A percentile compares a stretch with the other conserved stretches of the same genome.
Conservation (phyloP, 1,284 basidiomycete species). For the Cerrena zonata region DNA sequence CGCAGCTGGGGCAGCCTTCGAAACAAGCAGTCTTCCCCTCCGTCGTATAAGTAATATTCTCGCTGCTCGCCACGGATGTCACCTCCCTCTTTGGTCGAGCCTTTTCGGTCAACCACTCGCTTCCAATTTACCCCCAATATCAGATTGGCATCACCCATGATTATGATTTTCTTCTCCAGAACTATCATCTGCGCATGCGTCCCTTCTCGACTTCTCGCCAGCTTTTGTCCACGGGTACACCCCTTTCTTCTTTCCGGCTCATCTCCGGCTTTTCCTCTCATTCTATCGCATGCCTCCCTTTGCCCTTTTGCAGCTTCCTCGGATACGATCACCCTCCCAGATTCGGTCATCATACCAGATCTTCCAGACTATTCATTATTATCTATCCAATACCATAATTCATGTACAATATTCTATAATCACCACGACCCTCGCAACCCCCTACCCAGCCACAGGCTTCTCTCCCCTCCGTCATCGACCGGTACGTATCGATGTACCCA, state of each 20-base stretch:
- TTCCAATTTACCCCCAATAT: background rate
- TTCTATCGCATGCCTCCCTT: slow-evolving; percentile 10
- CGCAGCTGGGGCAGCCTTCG: background rate
- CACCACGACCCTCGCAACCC: background rate
- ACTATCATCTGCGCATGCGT: background rate
- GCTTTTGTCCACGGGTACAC: slow-evolving; percentile 9
- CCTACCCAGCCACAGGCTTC: background rate
- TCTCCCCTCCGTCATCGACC: background rate
- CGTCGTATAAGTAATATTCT: background rate
- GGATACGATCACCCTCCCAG: slow-evolving; percentile 8
- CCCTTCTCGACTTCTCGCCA: slow-evolving; percentile 2
- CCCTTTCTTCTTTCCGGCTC: slow-evolving; percentile 18
- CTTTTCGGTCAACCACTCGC: background rate
- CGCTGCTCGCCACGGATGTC: background rate
- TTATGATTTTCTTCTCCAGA: background rate
- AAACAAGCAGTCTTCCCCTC: background rate
- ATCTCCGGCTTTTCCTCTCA: slow-evolving; percentile 21
- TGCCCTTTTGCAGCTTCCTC: slow-evolving; percentile 9
- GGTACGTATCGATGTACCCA: background rate
- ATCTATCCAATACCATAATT: background rate
- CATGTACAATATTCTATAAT: background rate
- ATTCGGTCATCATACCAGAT: background rate
- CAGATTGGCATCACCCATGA: slow-evolving; percentile 1
- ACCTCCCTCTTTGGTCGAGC: background rate
- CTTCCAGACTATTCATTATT: background rate